phyloP scores from a whole-genome alignment of 805 yeast species.

The Maudiozyma turicensis region DNA sequence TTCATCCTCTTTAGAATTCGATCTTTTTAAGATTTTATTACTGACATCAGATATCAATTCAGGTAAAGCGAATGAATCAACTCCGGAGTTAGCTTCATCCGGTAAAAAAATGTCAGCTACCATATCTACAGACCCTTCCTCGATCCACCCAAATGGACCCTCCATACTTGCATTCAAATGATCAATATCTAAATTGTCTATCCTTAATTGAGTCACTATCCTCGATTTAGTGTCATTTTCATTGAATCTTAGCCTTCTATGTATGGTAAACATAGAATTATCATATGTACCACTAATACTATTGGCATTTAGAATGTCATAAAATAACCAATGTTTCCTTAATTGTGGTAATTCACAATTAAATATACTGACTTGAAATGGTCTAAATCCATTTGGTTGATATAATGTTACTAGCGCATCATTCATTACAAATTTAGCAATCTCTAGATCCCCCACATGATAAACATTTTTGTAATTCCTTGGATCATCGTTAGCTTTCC shows the following conservation, averaged over 20 bases:
- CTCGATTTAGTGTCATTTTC: slow-evolving; percentile 35
- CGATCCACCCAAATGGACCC: slow-evolving; percentile 98
- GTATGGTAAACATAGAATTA: slow-evolving; percentile 84
- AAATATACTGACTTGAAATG: slow-evolving; percentile 81
- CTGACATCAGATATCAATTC: slow-evolving; percentile 44
- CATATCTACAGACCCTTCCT: slow-evolving; percentile 86
- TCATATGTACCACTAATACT: slow-evolving; percentile 87
- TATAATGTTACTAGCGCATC: slow-evolving; percentile 74
- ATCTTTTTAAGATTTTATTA: slow-evolving; percentile 11
- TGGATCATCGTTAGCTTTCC: slow-evolving; percentile 76
- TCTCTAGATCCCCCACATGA: slow-evolving; percentile 86
- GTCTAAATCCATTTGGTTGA: slow-evolving; percentile 75
- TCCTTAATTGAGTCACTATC: slow-evolving; percentile 65
- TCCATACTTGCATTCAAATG: slow-evolving; percentile 83
- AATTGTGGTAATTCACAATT: slow-evolving; percentile 70
- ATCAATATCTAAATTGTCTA: slow-evolving; percentile 78
- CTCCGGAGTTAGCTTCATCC: slow-evolving; percentile 34
- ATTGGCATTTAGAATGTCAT: slow-evolving; percentile 76
- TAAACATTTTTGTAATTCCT: slow-evolving; percentile 64
- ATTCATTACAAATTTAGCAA: slow-evolving; percentile 70
- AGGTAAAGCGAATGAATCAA: slow-evolving; percentile 34
- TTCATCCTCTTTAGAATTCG: not conserved
- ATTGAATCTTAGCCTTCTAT: slow-evolving; percentile 33
- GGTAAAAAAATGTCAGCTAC: slow-evolving; percentile 85
- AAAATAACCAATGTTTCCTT: slow-evolving; percentile 88